Conservation (phyloP, 116 monocot species). For the Zostera marina region DNA sequence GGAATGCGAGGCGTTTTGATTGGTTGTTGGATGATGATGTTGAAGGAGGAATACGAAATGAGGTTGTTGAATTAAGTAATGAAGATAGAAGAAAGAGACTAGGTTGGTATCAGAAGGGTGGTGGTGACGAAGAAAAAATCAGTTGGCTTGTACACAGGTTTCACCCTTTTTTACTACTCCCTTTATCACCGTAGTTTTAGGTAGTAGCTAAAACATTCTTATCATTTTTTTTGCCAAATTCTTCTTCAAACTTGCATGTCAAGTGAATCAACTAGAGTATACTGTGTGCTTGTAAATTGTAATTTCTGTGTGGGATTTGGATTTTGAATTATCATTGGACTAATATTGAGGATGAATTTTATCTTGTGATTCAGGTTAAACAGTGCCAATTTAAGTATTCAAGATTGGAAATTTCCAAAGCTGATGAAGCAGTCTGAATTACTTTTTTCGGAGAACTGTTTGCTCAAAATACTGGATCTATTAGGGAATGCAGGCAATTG, state of each 20-base stretch:
- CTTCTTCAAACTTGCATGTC: no score
- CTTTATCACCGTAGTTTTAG: no score
- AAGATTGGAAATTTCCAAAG: constrained; percentile 87
- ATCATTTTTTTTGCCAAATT: no score
- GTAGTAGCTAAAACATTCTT: no score
- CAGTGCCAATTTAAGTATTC: constrained; percentile 26
- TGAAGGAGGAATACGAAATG: constrained; percentile 33
- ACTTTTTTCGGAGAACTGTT: constrained; percentile 40
- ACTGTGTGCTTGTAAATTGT: no score
- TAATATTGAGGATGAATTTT: not conserved
- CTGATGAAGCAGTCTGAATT: constrained; percentile 80
- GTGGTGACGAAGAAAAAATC: constrained; percentile 47
- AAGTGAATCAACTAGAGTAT: no score
- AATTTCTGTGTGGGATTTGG: no score
- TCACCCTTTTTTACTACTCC: not conserved
- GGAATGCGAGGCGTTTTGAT: constrained; percentile 31
- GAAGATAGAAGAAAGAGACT: constrained; percentile 1
- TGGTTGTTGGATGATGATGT: constrained; percentile 70
- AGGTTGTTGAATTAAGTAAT: constrained; percentile 24
- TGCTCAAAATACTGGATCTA: constrained; percentile 51
- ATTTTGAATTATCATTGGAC: no score
- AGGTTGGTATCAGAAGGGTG: constrained; percentile 3
- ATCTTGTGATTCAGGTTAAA: constrained; percentile 27
- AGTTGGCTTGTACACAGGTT: constrained; percentile 45
- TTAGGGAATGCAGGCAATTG: constrained; percentile 52